A percentile compares a stretch with the other conserved stretches of the same genome.
phyloP scores from a whole-genome alignment of 768 basidiomycete species.

The Pleurotus cornucopiae region DNA sequence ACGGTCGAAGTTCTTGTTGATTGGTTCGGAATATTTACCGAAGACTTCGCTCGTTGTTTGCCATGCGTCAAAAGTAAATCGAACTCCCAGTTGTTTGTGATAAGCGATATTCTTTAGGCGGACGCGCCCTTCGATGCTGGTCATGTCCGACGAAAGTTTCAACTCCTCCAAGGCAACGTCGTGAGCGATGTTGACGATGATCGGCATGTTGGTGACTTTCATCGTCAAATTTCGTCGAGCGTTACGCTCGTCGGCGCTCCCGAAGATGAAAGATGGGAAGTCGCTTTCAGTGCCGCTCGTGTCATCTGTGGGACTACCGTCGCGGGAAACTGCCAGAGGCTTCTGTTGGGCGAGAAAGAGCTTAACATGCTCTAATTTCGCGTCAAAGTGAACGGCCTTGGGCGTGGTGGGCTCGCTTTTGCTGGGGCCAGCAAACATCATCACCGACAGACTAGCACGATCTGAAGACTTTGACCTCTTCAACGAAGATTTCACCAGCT shows the following conservation, averaged over 20 bases:
- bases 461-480: slow-evolving; percentile 62
- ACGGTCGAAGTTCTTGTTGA: slow-evolving; percentile 53
- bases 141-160: slow-evolving; percentile 44
- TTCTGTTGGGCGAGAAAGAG: slow-evolving; percentile 94
- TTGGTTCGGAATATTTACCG: slow-evolving; percentile 55
- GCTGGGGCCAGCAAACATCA: slow-evolving; percentile 42
- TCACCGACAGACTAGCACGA: slow-evolving; percentile 45
- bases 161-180: slow-evolving; percentile 56
- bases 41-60: slow-evolving; percentile 94
- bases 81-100: slow-evolving; percentile 80
- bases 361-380: slow-evolving; percentile 90
- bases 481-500: slow-evolving; percentile 87
- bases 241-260: slow-evolving; percentile 26
- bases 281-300: slow-evolving; percentile 78
- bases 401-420: slow-evolving; percentile 74
- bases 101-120: slow-evolving; percentile 84
- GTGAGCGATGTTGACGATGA: slow-evolving; percentile 27
- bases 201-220: slow-evolving; percentile 66
- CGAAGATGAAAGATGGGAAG: slow-evolving; percentile 68
- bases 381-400: slow-evolving; percentile 91
- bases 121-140: slow-evolving; percentile 64
- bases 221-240: slow-evolving; percentile 44
- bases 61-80: slow-evolving; percentile 95
- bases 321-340: slow-evolving; percentile 87
- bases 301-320: slow-evolving; percentile 84